A percentile compares a stretch with the other conserved stretches of the same genome.
phyloP scores from a whole-genome alignment of 176 grass and related monocot species.

The Tillandsia leiboldiana region DNA sequence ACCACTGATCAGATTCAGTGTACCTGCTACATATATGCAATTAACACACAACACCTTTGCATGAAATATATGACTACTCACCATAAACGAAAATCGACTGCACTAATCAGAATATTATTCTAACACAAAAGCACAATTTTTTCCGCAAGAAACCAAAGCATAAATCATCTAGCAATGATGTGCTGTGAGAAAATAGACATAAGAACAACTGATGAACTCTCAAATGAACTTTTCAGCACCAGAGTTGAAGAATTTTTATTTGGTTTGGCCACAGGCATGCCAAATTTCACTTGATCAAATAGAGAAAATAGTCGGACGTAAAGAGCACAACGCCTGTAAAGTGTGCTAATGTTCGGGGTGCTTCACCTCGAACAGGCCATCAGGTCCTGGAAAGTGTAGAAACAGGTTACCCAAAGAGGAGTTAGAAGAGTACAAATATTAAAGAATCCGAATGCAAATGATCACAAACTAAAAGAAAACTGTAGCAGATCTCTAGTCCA shows the following conservation, averaged over 20 bases:
- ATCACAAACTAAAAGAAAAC: background rate
- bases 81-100: no score
- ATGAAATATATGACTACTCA: no score
- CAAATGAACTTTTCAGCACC: background rate
- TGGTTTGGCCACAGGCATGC: background rate
- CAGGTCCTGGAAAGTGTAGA: slow-evolving; percentile 5
- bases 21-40: no score
- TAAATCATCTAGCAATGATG: background rate
- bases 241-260: background rate
- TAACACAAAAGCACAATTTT: no score
- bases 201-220: background rate
- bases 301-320: background rate
- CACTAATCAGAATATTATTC: no score
- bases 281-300: background rate
- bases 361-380: slow-evolving; percentile 17
- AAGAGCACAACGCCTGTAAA: background rate
- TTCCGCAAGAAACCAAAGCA: background rate
- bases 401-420: background rate
- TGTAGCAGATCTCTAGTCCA: background rate
- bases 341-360: slow-evolving; percentile 12
- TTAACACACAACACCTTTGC: no score
- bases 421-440: background rate
- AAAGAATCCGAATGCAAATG: background rate
- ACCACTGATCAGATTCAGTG: background rate
- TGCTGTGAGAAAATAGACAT: background rate